Percentiles rank a stretch among this genome's conserved stretches.
Evolutionary conservation across 371 early-diverging fungal species (phyloP).

Genomic region (Choanephora cucurbitarum): DNA sequence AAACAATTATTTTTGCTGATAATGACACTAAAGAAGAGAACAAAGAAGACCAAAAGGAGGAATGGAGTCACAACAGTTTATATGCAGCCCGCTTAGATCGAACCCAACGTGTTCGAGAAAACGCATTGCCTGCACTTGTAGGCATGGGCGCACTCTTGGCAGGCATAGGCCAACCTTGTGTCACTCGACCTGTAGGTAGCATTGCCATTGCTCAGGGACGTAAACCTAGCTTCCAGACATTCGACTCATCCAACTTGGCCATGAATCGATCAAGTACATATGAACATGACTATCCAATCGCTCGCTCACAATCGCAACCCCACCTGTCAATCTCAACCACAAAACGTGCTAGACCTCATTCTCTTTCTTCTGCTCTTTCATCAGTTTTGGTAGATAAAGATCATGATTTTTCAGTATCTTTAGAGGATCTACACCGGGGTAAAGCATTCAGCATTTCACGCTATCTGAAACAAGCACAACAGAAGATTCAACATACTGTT

Average conservation of each 20-base stretch:
- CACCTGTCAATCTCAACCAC: slow-evolving; percentile 18
- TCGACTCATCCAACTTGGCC: slow-evolving; percentile 2
- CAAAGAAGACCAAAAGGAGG: slow-evolving; percentile 21
- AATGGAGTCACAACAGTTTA: background rate
- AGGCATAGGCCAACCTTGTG: slow-evolving; percentile 70
- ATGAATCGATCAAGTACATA: slow-evolving; percentile 6
- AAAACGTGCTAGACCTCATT: slow-evolving; percentile 26
- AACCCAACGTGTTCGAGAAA: slow-evolving; percentile 66
- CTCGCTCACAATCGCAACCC: slow-evolving; percentile 33
- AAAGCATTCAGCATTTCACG: slow-evolving; percentile 36
- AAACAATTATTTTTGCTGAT: slow-evolving; percentile 68
- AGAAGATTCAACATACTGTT: slow-evolving; percentile 16
- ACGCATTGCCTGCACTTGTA: slow-evolving; percentile 77
- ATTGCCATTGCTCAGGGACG: slow-evolving; percentile 82
- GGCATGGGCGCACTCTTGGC: slow-evolving; percentile 83
- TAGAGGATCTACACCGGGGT: slow-evolving; percentile 42
- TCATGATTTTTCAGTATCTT: slow-evolving; percentile 23
- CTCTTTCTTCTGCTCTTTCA: slow-evolving; percentile 29
- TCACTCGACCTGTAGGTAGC: slow-evolving; percentile 67
- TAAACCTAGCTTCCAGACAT: background rate
- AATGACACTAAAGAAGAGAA: slow-evolving; percentile 34
- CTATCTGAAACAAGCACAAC: slow-evolving; percentile 23
- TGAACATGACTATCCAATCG: background rate
- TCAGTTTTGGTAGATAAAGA: slow-evolving; percentile 3
- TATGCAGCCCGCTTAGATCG: background rate